These are phyloP conservation scores for Flueggea neowawraea DNA, from an alignment of 441 rosid genomes.

Conservation along the genomic window DNA sequence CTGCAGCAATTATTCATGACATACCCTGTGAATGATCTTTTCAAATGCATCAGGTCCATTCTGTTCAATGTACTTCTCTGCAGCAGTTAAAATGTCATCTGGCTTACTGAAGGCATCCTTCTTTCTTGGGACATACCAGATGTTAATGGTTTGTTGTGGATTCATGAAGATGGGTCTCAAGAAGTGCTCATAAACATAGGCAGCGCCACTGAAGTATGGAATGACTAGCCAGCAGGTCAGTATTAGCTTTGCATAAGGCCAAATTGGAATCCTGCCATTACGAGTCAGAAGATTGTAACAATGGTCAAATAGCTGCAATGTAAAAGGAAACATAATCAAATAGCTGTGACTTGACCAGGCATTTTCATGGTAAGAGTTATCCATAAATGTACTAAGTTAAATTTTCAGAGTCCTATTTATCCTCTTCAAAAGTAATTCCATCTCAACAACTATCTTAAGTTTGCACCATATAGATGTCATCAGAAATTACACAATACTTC, in stretches of 20 bases:
- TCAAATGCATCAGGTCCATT: constrained; percentile 83
- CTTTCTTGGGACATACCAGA: constrained; percentile 86
- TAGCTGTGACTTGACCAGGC: too few species aligned
- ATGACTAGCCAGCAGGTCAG: constrained; percentile 94
- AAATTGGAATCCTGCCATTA: constrained; percentile 73
- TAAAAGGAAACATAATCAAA: too few species aligned
- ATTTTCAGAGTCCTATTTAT: too few species aligned
- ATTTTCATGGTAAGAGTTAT: too few species aligned
- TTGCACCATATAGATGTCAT: too few species aligned
- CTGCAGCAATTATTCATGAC: background rate
- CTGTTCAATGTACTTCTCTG: constrained; percentile 76
- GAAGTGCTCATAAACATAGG: constrained; percentile 85
- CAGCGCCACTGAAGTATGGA: constrained; percentile 96
- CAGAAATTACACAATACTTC: too few species aligned
- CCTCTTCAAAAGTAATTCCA: too few species aligned
- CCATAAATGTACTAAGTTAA: too few species aligned
- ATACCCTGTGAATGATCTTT: constrained; percentile 69
- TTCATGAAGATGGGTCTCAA: constrained; percentile 76
- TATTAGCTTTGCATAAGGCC: constrained; percentile 76
- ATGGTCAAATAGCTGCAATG: too few species aligned
- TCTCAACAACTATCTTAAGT: too few species aligned
- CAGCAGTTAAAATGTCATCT: constrained; percentile 81
- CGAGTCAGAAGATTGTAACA: background rate
- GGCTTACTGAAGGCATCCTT: constrained; percentile 49
- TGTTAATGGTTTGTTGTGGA: constrained; percentile 61